Percentiles rank a stretch among this genome's conserved stretches.
Evolutionary conservation across 2,329 filamentous ascomycete species (phyloP).

Genomic region (Aureobasidium namibiae): DNA sequence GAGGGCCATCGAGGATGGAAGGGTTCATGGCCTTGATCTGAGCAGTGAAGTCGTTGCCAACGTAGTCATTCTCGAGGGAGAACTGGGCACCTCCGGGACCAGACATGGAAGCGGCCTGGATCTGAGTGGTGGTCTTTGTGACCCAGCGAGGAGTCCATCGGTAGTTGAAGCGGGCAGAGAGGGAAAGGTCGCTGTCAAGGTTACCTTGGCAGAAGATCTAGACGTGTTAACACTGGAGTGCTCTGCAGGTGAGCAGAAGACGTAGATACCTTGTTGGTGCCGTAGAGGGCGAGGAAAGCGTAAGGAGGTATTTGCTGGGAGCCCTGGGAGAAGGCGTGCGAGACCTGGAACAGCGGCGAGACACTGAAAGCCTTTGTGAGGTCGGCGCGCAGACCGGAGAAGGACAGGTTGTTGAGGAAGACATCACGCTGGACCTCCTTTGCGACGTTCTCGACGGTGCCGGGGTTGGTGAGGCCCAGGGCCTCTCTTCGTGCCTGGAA

Average conservation of each 20-base stretch:
- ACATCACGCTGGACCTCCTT: constrained; percentile 95
- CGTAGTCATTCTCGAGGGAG: constrained; percentile 93
- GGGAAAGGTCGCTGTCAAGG: constrained; percentile 82
- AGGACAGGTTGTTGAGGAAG: constrained; percentile 92
- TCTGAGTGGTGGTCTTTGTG: constrained; percentile 80
- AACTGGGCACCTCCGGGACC: constrained; percentile 75
- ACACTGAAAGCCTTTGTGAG: constrained; percentile 95
- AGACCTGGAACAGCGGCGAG: constrained; percentile 90
- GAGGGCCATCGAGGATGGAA: constrained; percentile 80
- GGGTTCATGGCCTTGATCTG: constrained; percentile 93
- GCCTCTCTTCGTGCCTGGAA: constrained; percentile 82
- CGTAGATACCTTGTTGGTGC: constrained; percentile 68
- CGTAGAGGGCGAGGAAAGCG: constrained; percentile 88
- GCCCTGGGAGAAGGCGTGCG: constrained; percentile 92
- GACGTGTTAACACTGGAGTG: constrained; percentile 13
- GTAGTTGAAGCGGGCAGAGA: constrained; percentile 87
- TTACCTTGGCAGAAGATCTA: constrained; percentile 94
- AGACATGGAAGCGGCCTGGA: constrained; percentile 42
- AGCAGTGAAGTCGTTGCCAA: constrained; percentile 84
- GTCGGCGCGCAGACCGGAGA: constrained; percentile 90
- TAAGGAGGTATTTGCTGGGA: constrained; percentile 85
- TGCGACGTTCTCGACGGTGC: constrained; percentile 80
- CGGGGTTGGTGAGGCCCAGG: constrained; percentile 84
- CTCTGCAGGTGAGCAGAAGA: neutral
- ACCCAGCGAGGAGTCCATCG: constrained; percentile 74